Evolutionary conservation across 192 early-diverging fungal species (phyloP).

Genomic region (Glomus cerebriforme): DNA sequence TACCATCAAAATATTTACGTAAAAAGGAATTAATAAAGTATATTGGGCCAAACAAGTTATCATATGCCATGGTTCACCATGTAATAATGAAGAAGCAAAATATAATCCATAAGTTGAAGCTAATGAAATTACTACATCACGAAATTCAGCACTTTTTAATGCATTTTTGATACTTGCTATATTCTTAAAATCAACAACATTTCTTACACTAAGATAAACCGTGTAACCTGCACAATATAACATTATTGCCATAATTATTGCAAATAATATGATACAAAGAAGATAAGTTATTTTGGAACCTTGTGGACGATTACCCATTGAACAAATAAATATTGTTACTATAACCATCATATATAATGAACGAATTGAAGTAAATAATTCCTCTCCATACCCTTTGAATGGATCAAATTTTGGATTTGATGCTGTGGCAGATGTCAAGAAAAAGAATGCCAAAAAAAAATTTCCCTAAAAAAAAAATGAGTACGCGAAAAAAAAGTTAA

Average conservation of each 20-base stretch:
- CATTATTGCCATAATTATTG: constrained; percentile 81
- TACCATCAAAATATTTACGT: constrained; percentile 90
- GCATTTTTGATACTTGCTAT: constrained; percentile 39
- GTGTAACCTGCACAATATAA: constrained; percentile 71
- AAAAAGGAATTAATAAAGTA: constrained; percentile 82
- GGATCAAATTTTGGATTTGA: constrained; percentile 50
- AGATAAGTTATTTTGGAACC: constrained; percentile 77
- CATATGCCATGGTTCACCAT: constrained; percentile 92
- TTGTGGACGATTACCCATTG: constrained; percentile 92
- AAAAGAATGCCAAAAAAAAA: constrained; percentile 83
- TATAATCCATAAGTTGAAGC: constrained; percentile 83
- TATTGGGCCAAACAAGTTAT: constrained; percentile 89
- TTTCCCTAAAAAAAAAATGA: constrained; percentile 47
- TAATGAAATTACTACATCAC: constrained; percentile 80
- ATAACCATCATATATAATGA: constrained; percentile 78
- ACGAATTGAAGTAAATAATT: constrained; percentile 68
- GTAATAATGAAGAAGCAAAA: constrained; percentile 74
- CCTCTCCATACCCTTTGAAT: constrained; percentile 61
- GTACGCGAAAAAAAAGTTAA: not conserved
- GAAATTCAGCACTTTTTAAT: constrained; percentile 52
- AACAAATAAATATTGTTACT: constrained; percentile 78
- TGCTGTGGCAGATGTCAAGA: constrained; percentile 55
- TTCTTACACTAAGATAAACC: constrained; percentile 49
- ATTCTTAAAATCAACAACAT: constrained; percentile 40
- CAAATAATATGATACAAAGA: constrained; percentile 72